These are phyloP conservation scores for Pyrenochaeta sp. DNA, from an alignment of 2,329 filamentous ascomycete species.

Conservation along the genomic window DNA sequence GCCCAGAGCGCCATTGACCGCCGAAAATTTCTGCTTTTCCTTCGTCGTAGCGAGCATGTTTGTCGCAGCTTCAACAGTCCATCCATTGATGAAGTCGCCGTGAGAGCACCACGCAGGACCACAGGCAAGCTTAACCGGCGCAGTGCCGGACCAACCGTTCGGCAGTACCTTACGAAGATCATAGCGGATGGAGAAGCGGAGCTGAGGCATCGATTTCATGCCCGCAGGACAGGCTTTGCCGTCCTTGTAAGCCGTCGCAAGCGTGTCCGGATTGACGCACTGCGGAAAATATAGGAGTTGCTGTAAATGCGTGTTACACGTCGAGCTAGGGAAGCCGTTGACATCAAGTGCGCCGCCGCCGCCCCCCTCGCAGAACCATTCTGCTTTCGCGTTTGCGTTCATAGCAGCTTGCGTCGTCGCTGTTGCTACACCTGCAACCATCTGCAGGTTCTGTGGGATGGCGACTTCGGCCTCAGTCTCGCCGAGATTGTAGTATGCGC, in stretches of 20 bases:
- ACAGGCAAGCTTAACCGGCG: constrained; percentile 56
- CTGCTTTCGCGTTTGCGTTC: constrained; percentile 31
- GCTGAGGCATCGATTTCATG: constrained; percentile 58
- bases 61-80: constrained; percentile 52
- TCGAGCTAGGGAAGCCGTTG: constrained; percentile 44
- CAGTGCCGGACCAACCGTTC: constrained; percentile 55
- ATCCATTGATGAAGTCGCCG: constrained; percentile 61
- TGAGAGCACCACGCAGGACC: constrained; percentile 54
- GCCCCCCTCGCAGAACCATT: constrained; percentile 43
- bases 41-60: constrained; percentile 53
- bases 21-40: constrained; percentile 47
- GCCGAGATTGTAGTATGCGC: constrained; percentile 57
- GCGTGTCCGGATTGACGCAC: constrained; percentile 51
- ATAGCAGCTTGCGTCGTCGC: constrained; percentile 40
- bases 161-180: constrained; percentile 55
- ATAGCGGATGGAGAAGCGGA: constrained; percentile 59
- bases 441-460: constrained; percentile 56
- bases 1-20: constrained; percentile 49
- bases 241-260: constrained; percentile 50
- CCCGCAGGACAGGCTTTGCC: constrained; percentile 52
- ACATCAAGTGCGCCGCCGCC: constrained; percentile 20
- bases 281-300: constrained; percentile 57
- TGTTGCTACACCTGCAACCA: constrained; percentile 53
- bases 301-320: constrained; percentile 56
- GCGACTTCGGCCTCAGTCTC: constrained; percentile 54